Evolutionary conservation across 2,329 filamentous ascomycete genomes (phyloP).

Genomic region (Beauveria bassiana): DNA sequence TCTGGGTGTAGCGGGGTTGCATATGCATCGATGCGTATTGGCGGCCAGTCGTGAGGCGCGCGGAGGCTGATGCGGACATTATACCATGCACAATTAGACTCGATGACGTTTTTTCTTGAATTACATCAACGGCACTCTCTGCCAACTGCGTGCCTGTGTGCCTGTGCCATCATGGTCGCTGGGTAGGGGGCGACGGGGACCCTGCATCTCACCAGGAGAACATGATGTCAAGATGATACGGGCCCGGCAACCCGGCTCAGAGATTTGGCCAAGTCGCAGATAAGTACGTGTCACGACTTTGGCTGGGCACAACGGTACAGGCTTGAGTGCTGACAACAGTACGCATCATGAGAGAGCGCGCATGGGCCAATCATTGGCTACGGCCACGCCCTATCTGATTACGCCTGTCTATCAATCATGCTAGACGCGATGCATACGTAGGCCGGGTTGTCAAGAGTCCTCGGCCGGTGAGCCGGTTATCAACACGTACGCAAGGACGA

Average conservation of each 20-base stretch:
- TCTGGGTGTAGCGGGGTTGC: not conserved
- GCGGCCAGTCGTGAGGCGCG: not conserved
- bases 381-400: too few species aligned
- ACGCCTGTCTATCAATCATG: too few species aligned
- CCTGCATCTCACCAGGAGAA: not conserved
- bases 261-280: too few species aligned
- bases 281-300: not conserved
- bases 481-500: not conserved
- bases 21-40: not conserved
- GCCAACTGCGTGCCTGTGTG: not conserved
- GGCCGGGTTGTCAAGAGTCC: too few species aligned
- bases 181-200: not conserved
- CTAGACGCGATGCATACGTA: too few species aligned
- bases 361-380: too few species aligned
- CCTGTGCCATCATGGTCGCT: not conserved
- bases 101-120: not conserved
- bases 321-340: too few species aligned
- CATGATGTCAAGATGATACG: not conserved
- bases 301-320: too few species aligned
- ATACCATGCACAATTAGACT: not conserved
- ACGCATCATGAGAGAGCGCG: too few species aligned
- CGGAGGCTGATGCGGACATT: not conserved
- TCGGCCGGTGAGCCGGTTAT: not conserved
- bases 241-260: not conserved
- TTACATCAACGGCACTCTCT: not conserved